Evolutionary conservation across 768 basidiomycete genomes (phyloP).

Genomic region (Trametopsis cervina): DNA sequence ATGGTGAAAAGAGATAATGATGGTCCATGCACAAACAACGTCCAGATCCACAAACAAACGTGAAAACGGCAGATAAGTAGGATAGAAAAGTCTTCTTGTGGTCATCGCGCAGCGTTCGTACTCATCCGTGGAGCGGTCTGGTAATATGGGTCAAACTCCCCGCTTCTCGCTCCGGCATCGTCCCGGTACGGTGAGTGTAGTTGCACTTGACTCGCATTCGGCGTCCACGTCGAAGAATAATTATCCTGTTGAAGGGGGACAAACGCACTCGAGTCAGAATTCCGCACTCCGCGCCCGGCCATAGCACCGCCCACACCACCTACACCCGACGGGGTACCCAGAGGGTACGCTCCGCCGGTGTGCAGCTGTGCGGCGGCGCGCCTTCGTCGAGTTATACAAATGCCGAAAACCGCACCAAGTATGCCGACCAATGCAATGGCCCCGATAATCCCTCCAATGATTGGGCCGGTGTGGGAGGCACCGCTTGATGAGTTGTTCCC

Average conservation of each 20-base stretch:
- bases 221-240: constrained; percentile 43
- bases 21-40: constrained; percentile 5
- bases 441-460: constrained; percentile 46
- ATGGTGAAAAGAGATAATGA: constrained; percentile 3
- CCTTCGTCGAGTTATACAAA: constrained; percentile 45
- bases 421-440: constrained; percentile 46
- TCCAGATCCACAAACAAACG: background rate
- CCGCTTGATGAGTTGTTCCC: constrained; percentile 12
- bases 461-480: constrained; percentile 32
- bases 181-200: constrained; percentile 36
- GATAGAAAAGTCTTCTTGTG: background rate
- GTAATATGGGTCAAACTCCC: constrained; percentile 32
- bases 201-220: constrained; percentile 43
- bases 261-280: constrained; percentile 65
- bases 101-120: constrained; percentile 12
- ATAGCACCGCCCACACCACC: constrained; percentile 24
- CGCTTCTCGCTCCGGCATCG: constrained; percentile 22
- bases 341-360: constrained; percentile 31
- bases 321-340: constrained; percentile 28
- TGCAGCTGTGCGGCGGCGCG: constrained; percentile 28
- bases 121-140: constrained; percentile 23
- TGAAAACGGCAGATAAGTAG: background rate
- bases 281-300: constrained; percentile 28
- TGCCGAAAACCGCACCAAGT: constrained; percentile 45
- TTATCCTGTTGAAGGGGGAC: constrained; percentile 65